Percentiles rank a stretch among this genome's conserved stretches.
Conservation (phyloP, 805 yeast species). For the Lachancea fermentati region DNA sequence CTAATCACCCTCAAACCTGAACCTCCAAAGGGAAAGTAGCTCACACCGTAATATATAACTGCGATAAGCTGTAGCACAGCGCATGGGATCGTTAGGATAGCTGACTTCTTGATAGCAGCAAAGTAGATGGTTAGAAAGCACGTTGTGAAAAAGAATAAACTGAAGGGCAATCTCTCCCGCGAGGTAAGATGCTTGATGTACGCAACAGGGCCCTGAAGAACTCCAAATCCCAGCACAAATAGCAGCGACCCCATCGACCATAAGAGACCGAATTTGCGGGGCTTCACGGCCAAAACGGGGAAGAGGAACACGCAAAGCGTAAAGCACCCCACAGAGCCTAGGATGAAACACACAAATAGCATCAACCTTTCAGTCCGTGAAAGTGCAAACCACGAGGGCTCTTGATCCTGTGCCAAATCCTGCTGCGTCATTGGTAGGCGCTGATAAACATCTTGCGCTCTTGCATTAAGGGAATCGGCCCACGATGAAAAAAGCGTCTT, state of each 20-base stretch:
- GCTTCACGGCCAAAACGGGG: constrained; percentile 85
- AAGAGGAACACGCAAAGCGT: constrained; percentile 73
- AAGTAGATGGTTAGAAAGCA: constrained; percentile 74
- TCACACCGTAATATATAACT: constrained; percentile 81
- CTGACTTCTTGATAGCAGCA: constrained; percentile 60
- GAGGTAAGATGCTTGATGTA: constrained; percentile 71
- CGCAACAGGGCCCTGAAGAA: constrained; percentile 86
- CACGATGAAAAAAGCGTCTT: constrained; percentile 35
- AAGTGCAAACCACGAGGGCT: constrained; percentile 70
- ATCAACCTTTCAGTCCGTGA: constrained; percentile 76
- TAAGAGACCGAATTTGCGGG: constrained; percentile 80
- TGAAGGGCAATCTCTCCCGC: constrained; percentile 71
- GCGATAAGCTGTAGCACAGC: constrained; percentile 77
- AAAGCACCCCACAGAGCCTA: constrained; percentile 77
- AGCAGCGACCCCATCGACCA: constrained; percentile 91
- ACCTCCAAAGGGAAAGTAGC: constrained; percentile 95
- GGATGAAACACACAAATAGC: constrained; percentile 70
- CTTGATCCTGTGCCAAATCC: constrained; percentile 44
- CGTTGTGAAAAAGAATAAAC: constrained; percentile 73
- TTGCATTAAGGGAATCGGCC: constrained; percentile 35
- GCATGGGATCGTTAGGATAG: constrained; percentile 69
- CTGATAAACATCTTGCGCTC: constrained; percentile 54
- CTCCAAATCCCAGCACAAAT: constrained; percentile 84
- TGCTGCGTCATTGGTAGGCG: constrained; percentile 59
- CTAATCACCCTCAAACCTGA: constrained; percentile 59